Conservation (phyloP, 306 rosid genomes). For the Trifolium dubium region DNA sequence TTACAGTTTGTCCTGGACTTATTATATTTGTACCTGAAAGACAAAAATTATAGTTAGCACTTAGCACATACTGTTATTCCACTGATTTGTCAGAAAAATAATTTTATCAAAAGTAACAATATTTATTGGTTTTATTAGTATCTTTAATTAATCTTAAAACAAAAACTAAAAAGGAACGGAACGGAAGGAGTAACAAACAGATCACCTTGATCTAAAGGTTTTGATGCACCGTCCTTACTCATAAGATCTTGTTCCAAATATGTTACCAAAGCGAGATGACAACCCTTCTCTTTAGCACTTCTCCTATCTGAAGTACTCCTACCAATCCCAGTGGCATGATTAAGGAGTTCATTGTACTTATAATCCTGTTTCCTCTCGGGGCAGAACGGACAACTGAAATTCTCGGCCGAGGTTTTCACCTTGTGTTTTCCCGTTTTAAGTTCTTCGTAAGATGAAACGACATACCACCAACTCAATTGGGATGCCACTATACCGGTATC, state of each 20-base stretch:
- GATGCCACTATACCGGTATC: conserved; percentile 62
- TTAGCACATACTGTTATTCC: conserved; percentile 10
- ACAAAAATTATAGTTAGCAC: conserved; percentile 3
- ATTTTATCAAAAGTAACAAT: neutral
- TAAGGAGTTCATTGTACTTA: conserved; percentile 66
- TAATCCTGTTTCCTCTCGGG: conserved; percentile 67
- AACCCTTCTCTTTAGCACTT: conserved; percentile 74
- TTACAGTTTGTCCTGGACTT: conserved; percentile 50
- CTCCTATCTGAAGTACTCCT: conserved; percentile 80
- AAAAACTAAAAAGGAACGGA: neutral
- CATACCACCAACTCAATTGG: conserved; percentile 65
- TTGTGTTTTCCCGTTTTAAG: conserved; percentile 64
- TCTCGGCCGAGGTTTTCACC: conserved; percentile 66
- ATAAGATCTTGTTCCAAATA: conserved; percentile 71
- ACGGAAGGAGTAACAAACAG: conserved; percentile 20
- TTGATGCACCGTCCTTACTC: conserved; percentile 55
- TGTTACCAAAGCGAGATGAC: conserved; percentile 77
- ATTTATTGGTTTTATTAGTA: neutral
- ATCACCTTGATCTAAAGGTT: conserved; percentile 52
- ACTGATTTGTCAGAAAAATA: conserved; percentile 21
- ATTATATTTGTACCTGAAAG: conserved; percentile 44
- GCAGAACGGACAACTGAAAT: conserved; percentile 85
- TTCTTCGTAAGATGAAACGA: conserved; percentile 62
- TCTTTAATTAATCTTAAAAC: neutral
- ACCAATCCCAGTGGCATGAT: conserved; percentile 93